These are phyloP conservation scores for Lolium rigidum DNA, from an alignment of 176 grass and related monocot genomes.

Conservation along the genomic window DNA sequence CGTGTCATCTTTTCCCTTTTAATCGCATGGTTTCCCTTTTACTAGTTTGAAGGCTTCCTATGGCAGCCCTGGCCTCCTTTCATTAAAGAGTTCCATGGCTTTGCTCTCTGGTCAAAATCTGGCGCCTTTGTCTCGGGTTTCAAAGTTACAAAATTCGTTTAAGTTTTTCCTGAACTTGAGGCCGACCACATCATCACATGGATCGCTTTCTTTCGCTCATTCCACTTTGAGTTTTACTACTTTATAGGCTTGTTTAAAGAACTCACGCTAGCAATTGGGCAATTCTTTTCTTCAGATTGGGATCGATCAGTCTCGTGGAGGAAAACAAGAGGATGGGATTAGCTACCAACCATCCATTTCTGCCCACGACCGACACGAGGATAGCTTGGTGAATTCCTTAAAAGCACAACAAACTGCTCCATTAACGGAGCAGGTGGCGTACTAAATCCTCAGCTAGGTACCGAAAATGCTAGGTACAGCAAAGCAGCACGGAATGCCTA, in stretches of 20 bases:
- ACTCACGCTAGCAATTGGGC: too few species aligned
- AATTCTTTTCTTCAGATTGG: neutral
- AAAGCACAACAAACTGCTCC: neutral
- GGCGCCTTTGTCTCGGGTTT: neutral
- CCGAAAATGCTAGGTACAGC: too few species aligned
- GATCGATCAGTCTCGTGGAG: neutral
- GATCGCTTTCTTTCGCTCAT: neutral
- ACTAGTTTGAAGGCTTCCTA: neutral
- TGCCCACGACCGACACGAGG: neutral
- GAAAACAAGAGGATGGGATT: neutral
- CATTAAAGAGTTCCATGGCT: constrained; percentile 11
- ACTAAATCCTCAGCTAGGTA: neutral
- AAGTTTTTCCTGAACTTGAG: neutral
- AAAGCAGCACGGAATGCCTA: too few species aligned
- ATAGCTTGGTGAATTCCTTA: neutral
- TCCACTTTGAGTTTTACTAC: neutral
- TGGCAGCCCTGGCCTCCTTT: constrained; percentile 19
- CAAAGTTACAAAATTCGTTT: neutral
- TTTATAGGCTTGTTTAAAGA: neutral
- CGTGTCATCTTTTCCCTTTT: constrained; percentile 16
- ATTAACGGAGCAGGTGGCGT: neutral
- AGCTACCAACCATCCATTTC: neutral
- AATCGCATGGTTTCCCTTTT: too few species aligned
- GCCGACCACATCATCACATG: neutral
- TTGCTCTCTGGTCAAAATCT: constrained; percentile 16